Evolutionary conservation across 2,329 filamentous ascomycete genomes (phyloP), one percentile per base, ranked within the genome.

Genomic region (Aspergillus ruber): DNA sequence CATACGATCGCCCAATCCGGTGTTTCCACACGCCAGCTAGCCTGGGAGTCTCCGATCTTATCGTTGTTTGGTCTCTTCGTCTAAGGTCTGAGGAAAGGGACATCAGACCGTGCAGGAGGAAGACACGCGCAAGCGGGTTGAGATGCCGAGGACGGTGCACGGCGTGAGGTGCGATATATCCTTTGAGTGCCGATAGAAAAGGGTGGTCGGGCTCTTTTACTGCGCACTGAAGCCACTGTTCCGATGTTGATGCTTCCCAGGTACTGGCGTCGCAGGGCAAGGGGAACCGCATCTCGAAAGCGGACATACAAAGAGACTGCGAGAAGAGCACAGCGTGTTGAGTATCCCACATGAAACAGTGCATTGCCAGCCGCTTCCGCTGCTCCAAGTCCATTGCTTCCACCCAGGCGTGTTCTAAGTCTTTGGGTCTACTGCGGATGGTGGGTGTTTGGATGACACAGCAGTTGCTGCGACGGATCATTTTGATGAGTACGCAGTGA

Each of bases 341-440:
- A 0, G 79, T 82, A 53, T 84, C 81, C 81, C 81, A 84, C 69
- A 84, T 78, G 58, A 84, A 85, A 56, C 80, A 84, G 4, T 82
- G 67, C 35, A 83, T 72, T 0, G 80, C 78, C 0, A 81, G 64
- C 66, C 80, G 73, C 61, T 82, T 82, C 48, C 79, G 79, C 50
- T 81, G 77, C 56, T 84, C 80, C 1, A 72, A 68, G 40, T 78
- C 72, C 3, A 76, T 75, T 67, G 78, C 80, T n/a, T 62, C 64
- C 39, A 64, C 66, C 80, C 80, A 84, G 2, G 72, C 61, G 8
- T 65, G 57, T 2, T 79, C 70, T 0, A 77, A 58, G 39, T 73
- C 66, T 8, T 23, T 12, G 6, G 67, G 66, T 4, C 25, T 17
- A 41, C 0, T 62, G 62, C 1, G 33, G 33, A 35, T 35, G 59